phyloP scores from a whole-genome alignment of 306 rosid species.

The Trichosanthes truncata region DNA sequence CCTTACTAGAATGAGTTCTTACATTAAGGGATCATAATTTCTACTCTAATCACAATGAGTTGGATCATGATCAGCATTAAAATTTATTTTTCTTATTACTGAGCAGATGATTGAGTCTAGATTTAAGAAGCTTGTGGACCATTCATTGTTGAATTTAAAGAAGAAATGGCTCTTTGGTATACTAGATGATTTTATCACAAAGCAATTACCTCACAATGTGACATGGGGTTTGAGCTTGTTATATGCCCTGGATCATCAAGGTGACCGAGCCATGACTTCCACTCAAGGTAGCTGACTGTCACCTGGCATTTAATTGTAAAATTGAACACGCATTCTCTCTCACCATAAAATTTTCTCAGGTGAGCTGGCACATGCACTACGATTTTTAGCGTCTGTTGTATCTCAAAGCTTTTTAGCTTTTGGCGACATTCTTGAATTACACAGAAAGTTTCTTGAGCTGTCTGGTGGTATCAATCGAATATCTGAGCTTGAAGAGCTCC shows the following conservation, averaged over 20 bases:
- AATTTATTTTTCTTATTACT: slow-evolving; percentile 13
- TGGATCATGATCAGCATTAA: background rate
- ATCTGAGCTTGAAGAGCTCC: slow-evolving; percentile 89
- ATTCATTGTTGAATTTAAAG: slow-evolving; percentile 58
- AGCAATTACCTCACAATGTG: slow-evolving; percentile 97
- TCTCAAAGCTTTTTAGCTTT: slow-evolving; percentile 99
- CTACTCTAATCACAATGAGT: background rate
- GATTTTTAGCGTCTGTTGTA: slow-evolving; percentile 96
- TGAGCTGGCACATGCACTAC: slow-evolving; percentile 95
- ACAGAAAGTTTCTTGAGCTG: slow-evolving; percentile 81
- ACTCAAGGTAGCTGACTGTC: slow-evolving; percentile 55
- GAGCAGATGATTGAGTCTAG: slow-evolving; percentile 94
- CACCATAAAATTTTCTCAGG: slow-evolving; percentile 34
- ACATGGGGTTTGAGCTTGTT: slow-evolving; percentile 97
- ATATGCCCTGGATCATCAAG: slow-evolving; percentile 85
- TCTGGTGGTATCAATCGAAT: slow-evolving; percentile 88
- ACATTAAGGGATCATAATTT: background rate
- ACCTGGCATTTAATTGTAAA: background rate
- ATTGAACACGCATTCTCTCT: slow-evolving; percentile 3
- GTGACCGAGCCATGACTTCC: slow-evolving; percentile 69
- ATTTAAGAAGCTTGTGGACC: slow-evolving; percentile 71
- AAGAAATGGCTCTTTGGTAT: slow-evolving; percentile 90
- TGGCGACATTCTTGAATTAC: slow-evolving; percentile 91
- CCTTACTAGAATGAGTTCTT: background rate
- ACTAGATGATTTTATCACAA: slow-evolving; percentile 83